Conservation (phyloP, 176 grass and related monocot species). For the Oryza coarctata region DNA sequence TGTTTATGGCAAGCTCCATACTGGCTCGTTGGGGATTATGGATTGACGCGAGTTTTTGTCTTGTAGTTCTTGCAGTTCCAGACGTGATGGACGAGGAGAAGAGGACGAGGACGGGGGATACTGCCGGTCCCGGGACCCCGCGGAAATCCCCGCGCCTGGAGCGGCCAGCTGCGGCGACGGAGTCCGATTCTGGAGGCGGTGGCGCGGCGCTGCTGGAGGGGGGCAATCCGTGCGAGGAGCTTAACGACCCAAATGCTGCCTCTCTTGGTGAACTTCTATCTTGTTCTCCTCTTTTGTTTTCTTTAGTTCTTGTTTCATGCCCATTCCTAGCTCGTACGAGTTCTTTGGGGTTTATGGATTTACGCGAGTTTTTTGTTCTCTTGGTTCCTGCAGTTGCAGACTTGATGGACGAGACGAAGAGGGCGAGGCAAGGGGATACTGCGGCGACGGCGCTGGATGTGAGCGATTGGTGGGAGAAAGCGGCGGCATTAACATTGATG, state of each 20-base stretch:
- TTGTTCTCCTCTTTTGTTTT: neutral
- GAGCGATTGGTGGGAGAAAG: neutral
- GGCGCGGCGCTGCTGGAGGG: neutral
- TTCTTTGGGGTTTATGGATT: too few relatives aligned
- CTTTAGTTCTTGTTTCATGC: neutral
- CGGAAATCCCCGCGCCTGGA: constrained; percentile 22
- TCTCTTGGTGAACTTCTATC: neutral
- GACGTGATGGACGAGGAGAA: constrained; percentile 31
- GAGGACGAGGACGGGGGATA: constrained; percentile 1
- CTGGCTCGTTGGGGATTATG: neutral
- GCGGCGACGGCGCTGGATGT: neutral
- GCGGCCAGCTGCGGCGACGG: neutral
- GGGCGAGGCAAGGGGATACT: neutral
- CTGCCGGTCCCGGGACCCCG: constrained; percentile 11
- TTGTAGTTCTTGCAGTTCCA: neutral
- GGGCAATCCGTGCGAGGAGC: neutral
- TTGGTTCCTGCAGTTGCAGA: neutral
- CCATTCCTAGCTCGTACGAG: too few relatives aligned
- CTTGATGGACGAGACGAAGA: constrained; percentile 35
- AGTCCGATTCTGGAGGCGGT: neutral
- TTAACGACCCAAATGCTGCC: neutral
- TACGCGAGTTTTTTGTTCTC: too few relatives aligned
- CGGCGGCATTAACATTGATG: neutral
- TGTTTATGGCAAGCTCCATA: too few relatives aligned
- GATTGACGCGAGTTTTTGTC: neutral